Evolutionary conservation across 805 yeast species (phyloP).

Genomic region (Yamadazyma endophytica): DNA sequence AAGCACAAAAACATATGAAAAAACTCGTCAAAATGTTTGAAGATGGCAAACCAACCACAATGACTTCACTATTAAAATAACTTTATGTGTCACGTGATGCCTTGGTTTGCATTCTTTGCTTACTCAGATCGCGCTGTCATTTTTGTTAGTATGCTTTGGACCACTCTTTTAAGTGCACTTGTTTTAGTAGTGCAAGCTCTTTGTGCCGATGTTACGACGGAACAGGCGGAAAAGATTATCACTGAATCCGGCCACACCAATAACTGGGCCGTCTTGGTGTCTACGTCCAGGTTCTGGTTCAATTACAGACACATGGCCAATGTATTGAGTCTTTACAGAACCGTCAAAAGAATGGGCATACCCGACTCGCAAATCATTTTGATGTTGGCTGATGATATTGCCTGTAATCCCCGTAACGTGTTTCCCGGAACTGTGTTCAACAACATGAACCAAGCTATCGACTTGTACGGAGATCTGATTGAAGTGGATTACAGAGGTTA

Average conservation of each 20-base stretch:
- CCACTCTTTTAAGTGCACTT: too few species aligned
- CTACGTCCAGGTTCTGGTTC: conserved; percentile 97
- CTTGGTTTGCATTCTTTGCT: too few species aligned
- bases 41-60: conserved; percentile 2
- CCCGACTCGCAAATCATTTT: conserved; percentile 96
- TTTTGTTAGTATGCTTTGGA: too few species aligned
- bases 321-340: conserved; percentile 87
- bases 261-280: conserved; percentile 85
- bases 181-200: too few species aligned
- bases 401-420: conserved; percentile 93
- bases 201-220: conserved; percentile 12
- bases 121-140: too few species aligned
- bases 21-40: conserved; percentile 2
- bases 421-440: conserved; percentile 96
- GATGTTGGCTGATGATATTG: conserved; percentile 95
- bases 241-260: conserved; percentile 51
- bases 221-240: conserved; percentile 20
- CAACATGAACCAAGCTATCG: conserved; percentile 87
- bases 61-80: too few species aligned
- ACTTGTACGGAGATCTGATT: conserved; percentile 87
- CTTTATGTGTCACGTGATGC: too few species aligned
- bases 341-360: conserved; percentile 92
- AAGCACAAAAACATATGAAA: conserved; percentile 3
- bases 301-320: conserved; percentile 98
- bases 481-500: conserved; percentile 98